Percentiles rank a stretch among this genome's conserved stretches.
Evolutionary conservation across 1,284 basidiomycete genomes (phyloP).

Genomic region (Golubevia pallescens): DNA sequence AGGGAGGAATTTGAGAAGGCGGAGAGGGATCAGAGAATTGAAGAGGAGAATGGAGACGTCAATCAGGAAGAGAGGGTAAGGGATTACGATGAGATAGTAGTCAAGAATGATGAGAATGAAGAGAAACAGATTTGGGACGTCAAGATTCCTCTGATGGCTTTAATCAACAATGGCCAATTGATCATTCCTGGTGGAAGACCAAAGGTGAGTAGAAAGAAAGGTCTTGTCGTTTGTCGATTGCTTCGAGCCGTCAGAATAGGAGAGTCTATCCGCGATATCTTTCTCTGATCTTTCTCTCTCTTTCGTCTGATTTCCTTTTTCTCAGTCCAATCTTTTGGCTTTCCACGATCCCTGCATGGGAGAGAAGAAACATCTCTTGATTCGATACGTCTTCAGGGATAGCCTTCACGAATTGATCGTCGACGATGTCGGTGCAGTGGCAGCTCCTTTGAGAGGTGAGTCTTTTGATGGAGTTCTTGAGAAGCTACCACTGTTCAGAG

Average conservation of each 20-base stretch:
- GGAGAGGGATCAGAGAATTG: slow-evolving; percentile 11
- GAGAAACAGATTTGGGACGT: slow-evolving; percentile 75
- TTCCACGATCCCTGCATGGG: slow-evolving; percentile 78
- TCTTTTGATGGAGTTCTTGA: slow-evolving; percentile 8
- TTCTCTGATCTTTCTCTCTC: slow-evolving; percentile 14
- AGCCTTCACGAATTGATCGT: slow-evolving; percentile 77
- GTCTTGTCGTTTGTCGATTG: no score
- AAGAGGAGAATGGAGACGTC: slow-evolving; percentile 12
- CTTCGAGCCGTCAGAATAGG: neutral
- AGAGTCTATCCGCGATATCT: slow-evolving; percentile 1
- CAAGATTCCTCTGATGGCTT: slow-evolving; percentile 78
- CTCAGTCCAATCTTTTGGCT: slow-evolving; percentile 73
- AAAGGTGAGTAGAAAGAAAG: slow-evolving; percentile 67
- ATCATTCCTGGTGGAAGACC: slow-evolving; percentile 76
- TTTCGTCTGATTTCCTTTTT: slow-evolving; percentile 42
- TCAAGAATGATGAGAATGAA: slow-evolving; percentile 36
- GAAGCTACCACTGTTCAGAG: no score
- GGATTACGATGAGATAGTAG: neutral
- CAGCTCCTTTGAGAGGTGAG: slow-evolving; percentile 78
- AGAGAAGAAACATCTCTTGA: slow-evolving; percentile 72
- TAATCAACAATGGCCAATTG: slow-evolving; percentile 79
- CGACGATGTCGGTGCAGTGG: slow-evolving; percentile 74
- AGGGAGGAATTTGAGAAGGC: neutral
- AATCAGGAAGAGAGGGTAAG: slow-evolving; percentile 14
- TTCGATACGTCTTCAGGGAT: slow-evolving; percentile 80